phyloP scores from a whole-genome alignment of 805 yeast genomes.

The Zygosaccharomyces siamensis region DNA sequence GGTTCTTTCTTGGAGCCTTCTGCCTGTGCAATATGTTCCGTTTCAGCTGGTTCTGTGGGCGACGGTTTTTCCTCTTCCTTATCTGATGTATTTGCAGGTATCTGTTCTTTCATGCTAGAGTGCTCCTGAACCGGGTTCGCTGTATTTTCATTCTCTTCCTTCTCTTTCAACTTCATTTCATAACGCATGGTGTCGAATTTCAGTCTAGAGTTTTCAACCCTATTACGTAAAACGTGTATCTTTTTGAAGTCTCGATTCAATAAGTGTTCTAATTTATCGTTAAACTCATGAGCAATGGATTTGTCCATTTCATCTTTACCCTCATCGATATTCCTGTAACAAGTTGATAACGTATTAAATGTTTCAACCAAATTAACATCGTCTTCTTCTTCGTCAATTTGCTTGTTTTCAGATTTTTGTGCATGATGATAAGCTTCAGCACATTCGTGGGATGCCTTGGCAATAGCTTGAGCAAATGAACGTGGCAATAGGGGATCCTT shows the following conservation, averaged over 20 bases:
- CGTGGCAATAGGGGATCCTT: constrained; percentile 44
- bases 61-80: constrained; percentile 13
- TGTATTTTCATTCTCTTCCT: constrained; percentile 30
- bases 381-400: constrained; percentile 43
- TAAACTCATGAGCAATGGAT: constrained; percentile 54
- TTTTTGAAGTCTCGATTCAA: constrained; percentile 56
- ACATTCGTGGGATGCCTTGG: constrained; percentile 50
- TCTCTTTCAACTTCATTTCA: constrained; percentile 40
- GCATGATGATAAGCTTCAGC: constrained; percentile 38
- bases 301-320: constrained; percentile 69
- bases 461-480: constrained; percentile 68
- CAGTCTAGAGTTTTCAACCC: constrained; percentile 64
- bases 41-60: constrained; percentile 8
- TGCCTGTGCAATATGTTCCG: constrained; percentile 1
- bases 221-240: constrained; percentile 56
- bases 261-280: constrained; percentile 47
- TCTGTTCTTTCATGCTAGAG: not conserved
- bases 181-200: constrained; percentile 67
- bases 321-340: constrained; percentile 59
- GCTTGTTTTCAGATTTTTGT: constrained; percentile 27
- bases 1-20: constrained; percentile 6
- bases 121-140: constrained; percentile 41
- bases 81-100: not conserved
- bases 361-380: constrained; percentile 42
- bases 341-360: constrained; percentile 46